Base-by-base conservation (phyloP, 176 grass and related monocot species). In the Avena insularis region DNA sequence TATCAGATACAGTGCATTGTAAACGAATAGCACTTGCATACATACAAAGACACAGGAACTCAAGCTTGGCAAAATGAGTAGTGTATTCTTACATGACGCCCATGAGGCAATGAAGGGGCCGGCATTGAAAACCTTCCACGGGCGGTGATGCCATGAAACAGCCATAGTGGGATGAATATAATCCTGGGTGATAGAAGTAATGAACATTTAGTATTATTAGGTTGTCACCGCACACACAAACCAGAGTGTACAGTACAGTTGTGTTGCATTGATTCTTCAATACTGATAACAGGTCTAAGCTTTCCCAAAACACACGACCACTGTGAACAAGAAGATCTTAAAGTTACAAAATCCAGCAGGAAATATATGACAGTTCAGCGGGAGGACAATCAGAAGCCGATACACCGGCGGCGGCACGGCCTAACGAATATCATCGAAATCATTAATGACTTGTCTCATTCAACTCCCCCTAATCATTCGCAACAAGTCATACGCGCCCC, bases 51-150 rank as follows among this genome's bases (percentile, higher is more conserved):
- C 46, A n/a, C n/a, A 54, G 6, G 8, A 31, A 21, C 14, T 9
- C 4, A 6, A 78, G 25, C 8, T 3, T 60, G 48, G 80, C 0
- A 81, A 81, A 46, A 57, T 27, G 19, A 16, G 13, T 43, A 45
- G 50, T 78, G 25, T 36, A 83, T 69, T 82, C 90, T 93, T 94
- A 99, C 97, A 81, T 93, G 90, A 29, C 94, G 91, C 13, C 94
- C 97, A 79, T 96, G 94, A 86, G 97, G 97, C 64, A 96, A 83
- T 19, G 94, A 95, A 89, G 97, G 97, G 25, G 97, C 97, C 55
- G 97, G 97, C 84, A 99, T 90, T 73, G 94, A 99, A 89, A 99
- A 99, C 84, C 94, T 93, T 82, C 97, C 97, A 17, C 94, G 91
- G 0, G 97, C 93, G 64, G 90, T 83, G 36, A 93, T 86, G 9